Conservation (phyloP, 129 eudicot species). For the Helianthus tuberosus region DNA sequence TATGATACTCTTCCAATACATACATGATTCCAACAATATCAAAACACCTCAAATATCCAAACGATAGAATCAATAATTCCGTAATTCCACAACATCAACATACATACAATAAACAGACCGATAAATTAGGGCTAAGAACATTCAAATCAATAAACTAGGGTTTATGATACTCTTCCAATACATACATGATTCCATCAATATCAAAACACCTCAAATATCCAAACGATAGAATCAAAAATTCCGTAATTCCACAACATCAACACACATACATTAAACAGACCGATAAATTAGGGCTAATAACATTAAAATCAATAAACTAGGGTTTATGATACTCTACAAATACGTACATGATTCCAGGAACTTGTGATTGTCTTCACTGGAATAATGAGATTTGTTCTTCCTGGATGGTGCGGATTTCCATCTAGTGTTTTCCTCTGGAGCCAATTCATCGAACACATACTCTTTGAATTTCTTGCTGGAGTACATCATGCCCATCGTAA, state of each 20-base stretch:
- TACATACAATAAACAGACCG: too few species aligned
- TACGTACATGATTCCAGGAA: constrained; percentile 53
- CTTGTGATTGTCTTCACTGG: constrained; percentile 28
- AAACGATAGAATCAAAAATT: too few species aligned
- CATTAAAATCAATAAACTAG: not conserved
- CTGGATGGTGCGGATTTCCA: constrained; percentile 15
- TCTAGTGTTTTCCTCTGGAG: constrained; percentile 34
- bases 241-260: too few species aligned
- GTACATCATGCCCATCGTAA: constrained; percentile 14
- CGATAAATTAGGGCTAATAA: too few species aligned
- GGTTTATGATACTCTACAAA: not conserved
- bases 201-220: too few species aligned
- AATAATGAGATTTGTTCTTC: constrained; percentile 25
- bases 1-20: constrained; percentile 18
- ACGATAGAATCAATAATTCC: too few species aligned
- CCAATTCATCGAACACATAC: constrained; percentile 36
- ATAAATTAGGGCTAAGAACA: not conserved
- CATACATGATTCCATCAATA: not conserved
- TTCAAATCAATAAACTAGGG: not conserved
- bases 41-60: too few species aligned
- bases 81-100: too few species aligned
- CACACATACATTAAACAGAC: too few species aligned
- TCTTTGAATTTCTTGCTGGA: constrained; percentile 16
- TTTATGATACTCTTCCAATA: not conserved
- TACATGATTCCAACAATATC: too few species aligned